Evolutionary conservation across 1,284 basidiomycete species (phyloP).

Genomic region (Microbotryum intermedium): DNA sequence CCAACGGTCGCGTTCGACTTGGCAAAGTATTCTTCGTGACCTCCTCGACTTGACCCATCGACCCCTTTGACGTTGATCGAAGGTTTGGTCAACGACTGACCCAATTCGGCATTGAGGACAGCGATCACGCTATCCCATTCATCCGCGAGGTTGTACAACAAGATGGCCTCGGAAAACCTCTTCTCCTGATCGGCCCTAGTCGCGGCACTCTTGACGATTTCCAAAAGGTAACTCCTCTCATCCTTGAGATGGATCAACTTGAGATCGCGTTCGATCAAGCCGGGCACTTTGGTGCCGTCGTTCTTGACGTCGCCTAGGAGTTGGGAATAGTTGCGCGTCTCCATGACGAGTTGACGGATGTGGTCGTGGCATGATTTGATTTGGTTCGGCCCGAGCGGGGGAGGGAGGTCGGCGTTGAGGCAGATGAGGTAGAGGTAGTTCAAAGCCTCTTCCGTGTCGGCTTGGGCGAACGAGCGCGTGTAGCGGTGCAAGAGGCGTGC

Average conservation of each 20-base stretch:
- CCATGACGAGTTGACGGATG: conserved; percentile 75
- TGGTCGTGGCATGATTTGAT: conserved; percentile 77
- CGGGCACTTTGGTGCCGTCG: conserved; percentile 79
- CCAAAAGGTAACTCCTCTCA: conserved; percentile 63
- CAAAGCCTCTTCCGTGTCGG: conserved; percentile 84
- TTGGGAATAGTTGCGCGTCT: conserved; percentile 71
- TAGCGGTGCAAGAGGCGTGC: conserved; percentile 86
- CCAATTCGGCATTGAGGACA: conserved; percentile 79
- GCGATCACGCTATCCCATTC: conserved; percentile 81
- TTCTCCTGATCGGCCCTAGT: conserved; percentile 57
- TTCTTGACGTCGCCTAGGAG: conserved; percentile 81
- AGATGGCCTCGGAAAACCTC: conserved; percentile 80
- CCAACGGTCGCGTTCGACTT: conserved; percentile 22
- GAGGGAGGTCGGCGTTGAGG: conserved; percentile 60
- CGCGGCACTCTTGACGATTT: conserved; percentile 75
- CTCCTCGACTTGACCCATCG: neutral
- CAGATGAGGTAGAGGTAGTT: conserved; percentile 91
- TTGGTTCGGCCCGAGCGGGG: conserved; percentile 65
- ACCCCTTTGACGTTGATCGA: conserved; percentile 15
- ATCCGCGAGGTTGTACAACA: conserved; percentile 89
- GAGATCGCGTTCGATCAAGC: conserved; percentile 75
- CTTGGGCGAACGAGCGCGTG: conserved; percentile 77
- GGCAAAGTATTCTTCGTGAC: neutral
- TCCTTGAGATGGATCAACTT: conserved; percentile 65
- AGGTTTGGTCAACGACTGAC: conserved; percentile 67